These are phyloP conservation scores for Eragrostis curvula DNA, from an alignment of 176 grass and related monocot genomes.

Conservation along the genomic window DNA sequence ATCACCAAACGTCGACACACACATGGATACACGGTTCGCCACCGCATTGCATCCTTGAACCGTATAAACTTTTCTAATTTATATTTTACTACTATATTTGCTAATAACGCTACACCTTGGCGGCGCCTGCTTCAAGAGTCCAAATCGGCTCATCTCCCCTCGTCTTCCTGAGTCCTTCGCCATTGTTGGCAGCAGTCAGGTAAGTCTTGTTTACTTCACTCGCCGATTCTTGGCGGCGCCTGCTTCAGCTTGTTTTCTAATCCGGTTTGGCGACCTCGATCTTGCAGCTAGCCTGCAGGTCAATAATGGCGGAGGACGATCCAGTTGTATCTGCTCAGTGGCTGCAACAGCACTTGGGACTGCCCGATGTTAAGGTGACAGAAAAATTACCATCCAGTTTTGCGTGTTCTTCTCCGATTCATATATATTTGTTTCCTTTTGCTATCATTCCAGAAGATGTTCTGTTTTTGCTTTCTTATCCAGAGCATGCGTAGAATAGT, in stretches of 20 bases:
- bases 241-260: slow-evolving; percentile 1
- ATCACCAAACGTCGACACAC: neutral
- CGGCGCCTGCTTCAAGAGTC: slow-evolving; percentile 17
- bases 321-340: slow-evolving; percentile 72
- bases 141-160: slow-evolving; percentile 22
- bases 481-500: neutral
- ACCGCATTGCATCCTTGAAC: neutral
- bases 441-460: neutral
- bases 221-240: too few species aligned
- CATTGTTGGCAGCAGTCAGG: neutral
- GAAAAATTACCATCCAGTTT: neutral
- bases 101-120: neutral
- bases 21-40: neutral
- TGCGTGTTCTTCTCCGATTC: neutral
- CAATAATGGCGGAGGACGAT: slow-evolving; percentile 64
- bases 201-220: neutral
- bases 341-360: slow-evolving; percentile 65
- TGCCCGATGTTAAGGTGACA: slow-evolving; percentile 73
- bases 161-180: neutral
- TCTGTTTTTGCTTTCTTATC: slow-evolving; percentile 14
- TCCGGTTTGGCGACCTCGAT: slow-evolving; percentile 24
- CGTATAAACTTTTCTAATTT: neutral
- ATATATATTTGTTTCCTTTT: neutral
- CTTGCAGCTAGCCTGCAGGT: slow-evolving; percentile 14
- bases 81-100: neutral